Conservation (phyloP, 495 filamentous ascomycete genomes). For the Aspergillus affinis region DNA sequence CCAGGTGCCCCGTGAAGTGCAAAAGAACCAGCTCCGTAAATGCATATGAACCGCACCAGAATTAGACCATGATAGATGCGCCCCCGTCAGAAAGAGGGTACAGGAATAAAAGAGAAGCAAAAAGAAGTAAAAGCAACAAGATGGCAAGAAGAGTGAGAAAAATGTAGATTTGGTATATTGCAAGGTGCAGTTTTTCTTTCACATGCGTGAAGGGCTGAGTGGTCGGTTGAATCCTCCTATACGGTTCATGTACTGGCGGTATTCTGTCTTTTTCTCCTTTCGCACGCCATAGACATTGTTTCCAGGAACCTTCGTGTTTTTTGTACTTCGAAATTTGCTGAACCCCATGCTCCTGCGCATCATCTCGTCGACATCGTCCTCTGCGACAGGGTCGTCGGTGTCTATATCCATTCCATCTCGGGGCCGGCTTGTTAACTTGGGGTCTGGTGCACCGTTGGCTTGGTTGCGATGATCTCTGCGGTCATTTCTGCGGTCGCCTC, state of each 20-base stretch:
- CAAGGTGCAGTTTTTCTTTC: neutral
- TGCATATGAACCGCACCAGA: conserved; percentile 17
- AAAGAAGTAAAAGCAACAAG: conserved; percentile 3
- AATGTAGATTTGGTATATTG: neutral
- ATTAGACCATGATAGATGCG: conserved; percentile 5
- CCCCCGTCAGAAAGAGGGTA: conserved; percentile 5
- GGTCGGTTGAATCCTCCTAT: conserved; percentile 95
- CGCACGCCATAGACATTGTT: conserved; percentile 82
- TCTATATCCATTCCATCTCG: conserved; percentile 47
- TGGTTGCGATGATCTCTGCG: conserved; percentile 33
- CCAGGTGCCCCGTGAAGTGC: neutral
- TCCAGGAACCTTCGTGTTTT: conserved; percentile 84
- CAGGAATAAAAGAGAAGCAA: neutral
- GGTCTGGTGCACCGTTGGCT: conserved; percentile 28
- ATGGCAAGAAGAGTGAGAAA: neutral
- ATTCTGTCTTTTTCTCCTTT: conserved; percentile 95
- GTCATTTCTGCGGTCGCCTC: conserved; percentile 33
- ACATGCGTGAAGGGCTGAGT: conserved; percentile 54
- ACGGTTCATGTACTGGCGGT: conserved; percentile 98
- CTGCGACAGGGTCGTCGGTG: conserved; percentile 51
- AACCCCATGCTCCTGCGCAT: conserved; percentile 92
- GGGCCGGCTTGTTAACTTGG: conserved; percentile 12
- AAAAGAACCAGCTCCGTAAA: conserved; percentile 21
- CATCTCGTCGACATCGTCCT: conserved; percentile 68
- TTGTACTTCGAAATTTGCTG: conserved; percentile 78